Base-by-base conservation (phyloP, 805 yeast genomes). In the Saturnispora mendoncae region DNA sequence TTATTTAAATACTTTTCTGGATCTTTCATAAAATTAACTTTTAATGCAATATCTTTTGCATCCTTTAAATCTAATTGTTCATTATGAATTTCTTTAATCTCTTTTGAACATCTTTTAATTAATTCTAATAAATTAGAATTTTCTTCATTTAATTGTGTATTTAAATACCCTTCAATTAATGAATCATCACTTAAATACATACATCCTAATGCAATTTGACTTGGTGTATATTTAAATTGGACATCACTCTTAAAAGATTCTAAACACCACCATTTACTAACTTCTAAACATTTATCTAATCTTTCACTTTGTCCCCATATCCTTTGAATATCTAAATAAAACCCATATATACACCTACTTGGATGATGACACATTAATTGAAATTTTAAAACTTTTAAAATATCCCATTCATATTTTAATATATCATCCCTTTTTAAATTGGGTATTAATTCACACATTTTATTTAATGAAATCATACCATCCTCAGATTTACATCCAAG, bases 401-500 rank as follows among this genome's bases (percentile, higher is more conserved):
- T 71, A 33, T 69, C 67, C 55, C 86, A 92, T 61, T 92, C 99
- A 42, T 85, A 68, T 46, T 79, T 80, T 41, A 90, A 62, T 25
- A 92, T 78, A 29, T 80, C 76, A 14, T 69, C 68, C 1, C 82
- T 78, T 28, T 77, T 74, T 1, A 84, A 74, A 41, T 80, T 80
- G 13, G 76, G 77, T 17, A 90, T 72, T 36, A 81, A 73, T 42
- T 74, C 72, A 42, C 84, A 78, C 56, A 90, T 88, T 9, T 84
- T 72, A 33, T 82, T 81, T 45, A 90, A 83, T 21, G 95, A 76
- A 24, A 92, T 81, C 61, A 88, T 90, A 58, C 76, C 80, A 62
- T 92, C 90, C 55, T 92, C 98, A 14, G 88, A 76, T 61, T 92
- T 92, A 33, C 96, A 88, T 5, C 97, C 95, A 26, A 92, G 65